Percentiles rank a stretch among this genome's conserved stretches.
These are phyloP conservation scores for Aspergillus oerlinghausenensis DNA, from an alignment of 2,329 filamentous ascomycete genomes.

Conservation along the genomic window DNA sequence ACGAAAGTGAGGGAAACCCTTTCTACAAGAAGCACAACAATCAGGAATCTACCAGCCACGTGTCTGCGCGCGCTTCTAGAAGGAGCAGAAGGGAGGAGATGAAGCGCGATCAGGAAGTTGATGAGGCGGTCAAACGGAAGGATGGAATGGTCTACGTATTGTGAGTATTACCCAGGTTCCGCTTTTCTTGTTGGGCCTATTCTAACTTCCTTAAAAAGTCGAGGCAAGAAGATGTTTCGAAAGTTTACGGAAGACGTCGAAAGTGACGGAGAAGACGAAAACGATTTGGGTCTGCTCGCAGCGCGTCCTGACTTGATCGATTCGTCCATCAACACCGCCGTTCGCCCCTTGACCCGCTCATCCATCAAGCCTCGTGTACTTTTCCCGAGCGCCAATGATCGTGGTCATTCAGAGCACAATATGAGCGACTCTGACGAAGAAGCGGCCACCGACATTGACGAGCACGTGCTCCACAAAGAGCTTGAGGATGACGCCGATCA, in stretches of 20 bases:
- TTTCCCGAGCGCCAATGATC: conserved; percentile 48
- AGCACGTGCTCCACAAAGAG: conserved; percentile 19
- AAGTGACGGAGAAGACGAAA: conserved; percentile 38
- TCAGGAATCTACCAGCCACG: conserved; percentile 18
- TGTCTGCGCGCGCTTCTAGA: conserved; percentile 28
- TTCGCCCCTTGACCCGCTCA: conserved; percentile 53
- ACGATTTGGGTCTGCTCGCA: conserved; percentile 40
- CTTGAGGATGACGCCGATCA: conserved; percentile 13
- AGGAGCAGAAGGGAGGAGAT: conserved; percentile 32
- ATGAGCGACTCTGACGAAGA: conserved; percentile 46
- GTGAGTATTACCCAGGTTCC: conserved; percentile 43
- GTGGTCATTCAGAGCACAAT: conserved; percentile 33
- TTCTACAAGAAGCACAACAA: conserved; percentile 45
- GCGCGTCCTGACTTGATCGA: conserved; percentile 37
- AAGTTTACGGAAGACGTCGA: conserved; percentile 46
- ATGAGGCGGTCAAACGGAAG: conserved; percentile 48
- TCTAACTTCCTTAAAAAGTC: conserved; percentile 41
- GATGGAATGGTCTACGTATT: conserved; percentile 60
- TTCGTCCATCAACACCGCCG: conserved; percentile 20
- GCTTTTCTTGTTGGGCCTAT: conserved; percentile 1
- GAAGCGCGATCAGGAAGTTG: conserved; percentile 39
- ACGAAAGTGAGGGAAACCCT: conserved; percentile 51
- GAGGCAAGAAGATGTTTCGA: conserved; percentile 58
- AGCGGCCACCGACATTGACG: conserved; percentile 53
- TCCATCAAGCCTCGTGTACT: conserved; percentile 58